phyloP scores from a whole-genome alignment of 192 early-diverging fungal genomes.

The Borealophlyctis nickersoniae region DNA sequence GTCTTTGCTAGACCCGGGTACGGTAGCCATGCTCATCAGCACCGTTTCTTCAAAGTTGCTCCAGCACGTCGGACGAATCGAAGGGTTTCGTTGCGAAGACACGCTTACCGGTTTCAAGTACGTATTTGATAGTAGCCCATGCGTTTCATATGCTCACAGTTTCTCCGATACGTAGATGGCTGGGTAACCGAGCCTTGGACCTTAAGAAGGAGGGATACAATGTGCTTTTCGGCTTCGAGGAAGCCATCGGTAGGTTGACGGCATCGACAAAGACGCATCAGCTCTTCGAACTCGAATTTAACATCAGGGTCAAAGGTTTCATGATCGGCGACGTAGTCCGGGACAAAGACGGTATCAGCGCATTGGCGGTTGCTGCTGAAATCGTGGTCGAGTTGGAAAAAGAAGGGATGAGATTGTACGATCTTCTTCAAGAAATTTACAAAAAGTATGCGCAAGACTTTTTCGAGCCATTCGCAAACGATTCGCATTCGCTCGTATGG shows the following conservation, averaged over 20 bases:
- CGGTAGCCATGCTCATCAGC: no score
- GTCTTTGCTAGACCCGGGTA: no score
- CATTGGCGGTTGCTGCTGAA: slow-evolving; percentile 72
- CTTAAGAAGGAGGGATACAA: slow-evolving; percentile 61
- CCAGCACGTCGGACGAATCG: no score
- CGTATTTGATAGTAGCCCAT: neutral
- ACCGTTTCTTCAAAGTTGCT: no score
- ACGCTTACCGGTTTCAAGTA: slow-evolving; percentile 89
- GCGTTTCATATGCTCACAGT: neutral
- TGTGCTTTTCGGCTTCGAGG: slow-evolving; percentile 82
- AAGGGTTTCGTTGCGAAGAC: slow-evolving; percentile 82
- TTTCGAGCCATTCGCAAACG: no score
- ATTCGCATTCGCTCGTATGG: no score
- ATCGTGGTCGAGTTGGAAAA: slow-evolving; percentile 56
- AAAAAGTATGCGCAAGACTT: slow-evolving; percentile 71
- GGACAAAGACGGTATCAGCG: slow-evolving; percentile 88
- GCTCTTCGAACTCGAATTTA: no score
- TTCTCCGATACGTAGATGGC: slow-evolving; percentile 50
- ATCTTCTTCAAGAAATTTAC: slow-evolving; percentile 70
- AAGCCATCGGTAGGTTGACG: no score
- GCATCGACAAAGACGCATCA: no score
- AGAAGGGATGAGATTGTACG: slow-evolving; percentile 51
- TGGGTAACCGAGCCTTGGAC: slow-evolving; percentile 75
- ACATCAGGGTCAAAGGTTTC: no score
- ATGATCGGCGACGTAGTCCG: slow-evolving; percentile 72